These are phyloP conservation scores for Lachnum nothofagi DNA, from an alignment of 2,329 filamentous ascomycete species.

Conservation along the genomic window DNA sequence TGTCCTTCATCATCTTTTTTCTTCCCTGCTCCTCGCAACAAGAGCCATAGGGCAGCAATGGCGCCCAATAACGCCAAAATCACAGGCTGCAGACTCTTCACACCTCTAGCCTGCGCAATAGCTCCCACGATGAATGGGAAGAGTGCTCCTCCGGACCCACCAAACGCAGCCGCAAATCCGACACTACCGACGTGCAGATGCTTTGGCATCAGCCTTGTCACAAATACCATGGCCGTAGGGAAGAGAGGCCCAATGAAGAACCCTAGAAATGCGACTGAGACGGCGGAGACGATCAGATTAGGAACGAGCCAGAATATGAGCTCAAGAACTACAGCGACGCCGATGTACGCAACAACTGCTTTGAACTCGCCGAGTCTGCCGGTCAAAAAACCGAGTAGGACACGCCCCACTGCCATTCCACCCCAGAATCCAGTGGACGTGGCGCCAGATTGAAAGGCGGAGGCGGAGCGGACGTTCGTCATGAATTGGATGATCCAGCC, in stretches of 20 bases:
- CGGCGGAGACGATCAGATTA: constrained; percentile 65
- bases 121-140: constrained; percentile 64
- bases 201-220: constrained; percentile 67
- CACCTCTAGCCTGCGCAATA: constrained; percentile 55
- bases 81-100: constrained; percentile 53
- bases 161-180: constrained; percentile 74
- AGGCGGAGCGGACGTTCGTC: constrained; percentile 67
- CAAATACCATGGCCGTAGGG: constrained; percentile 66
- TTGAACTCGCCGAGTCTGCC: constrained; percentile 67
- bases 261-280: constrained; percentile 67
- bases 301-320: constrained; percentile 79
- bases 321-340: constrained; percentile 57
- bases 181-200: constrained; percentile 75
- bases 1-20: not conserved
- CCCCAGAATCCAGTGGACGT: constrained; percentile 79
- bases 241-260: constrained; percentile 79
- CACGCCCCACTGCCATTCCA: constrained; percentile 68
- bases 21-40: constrained; percentile 6
- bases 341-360: constrained; percentile 59
- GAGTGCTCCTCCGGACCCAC: constrained; percentile 65
- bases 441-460: constrained; percentile 67
- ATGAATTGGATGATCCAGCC: constrained; percentile 87
- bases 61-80: constrained; percentile 43
- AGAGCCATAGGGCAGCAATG: constrained; percentile 18
- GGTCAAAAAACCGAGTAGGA: constrained; percentile 72